Base-by-base conservation (phyloP, 2,329 filamentous ascomycete genomes). In the Cyanodermella asteris region DNA sequence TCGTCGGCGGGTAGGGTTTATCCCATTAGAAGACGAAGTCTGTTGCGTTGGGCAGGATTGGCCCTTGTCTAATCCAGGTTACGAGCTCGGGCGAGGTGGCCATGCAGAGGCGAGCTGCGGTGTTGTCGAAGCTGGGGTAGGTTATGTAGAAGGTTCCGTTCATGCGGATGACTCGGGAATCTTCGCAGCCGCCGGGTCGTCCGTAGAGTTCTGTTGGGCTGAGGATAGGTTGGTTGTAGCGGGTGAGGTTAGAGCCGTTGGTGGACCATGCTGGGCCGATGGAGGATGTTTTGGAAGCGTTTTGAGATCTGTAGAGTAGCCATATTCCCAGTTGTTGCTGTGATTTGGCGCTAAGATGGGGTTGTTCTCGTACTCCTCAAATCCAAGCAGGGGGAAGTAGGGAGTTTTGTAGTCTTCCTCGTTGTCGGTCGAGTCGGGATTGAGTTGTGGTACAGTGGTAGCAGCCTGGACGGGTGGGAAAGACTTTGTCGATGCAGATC, bases 121-220 rank as follows among this genome's bases (percentile, higher is more conserved):
- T 36, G n/a, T 33, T 24, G 22, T 49, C 42, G 23, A 37, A 50
- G 3, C 29, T 43, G 4, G 46, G 49, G 28, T 50, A 50, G 2
- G 46, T 49, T 29, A 50, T 28, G 34, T 49, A 47, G 29, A 49
- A 48, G 1, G 42, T 43, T 2, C 45, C 44, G 16, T 49, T 45
- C 16, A 46, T 35, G 13, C 42, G 38, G 9, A 45, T 38, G 6
- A 50, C 36, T 10, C 46, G 37, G 7, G 46, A 45, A 27, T 50
- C 47, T 29, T 50, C 45, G 15, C 36, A 40, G 14, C 44, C 44
- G 16, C 46, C 45, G 4, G 34, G 32, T 5, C 32, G 29, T 24
- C 49, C 45, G 31, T 38, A 49, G 1, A 36, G 26, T 26, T 48
- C 43, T 3, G 43, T 47, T 4, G 43, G 33, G 12, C 36, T 35